Base-by-base conservation (phyloP, 139 green algal species). In the Chlamydomonas incerta region DNA sequence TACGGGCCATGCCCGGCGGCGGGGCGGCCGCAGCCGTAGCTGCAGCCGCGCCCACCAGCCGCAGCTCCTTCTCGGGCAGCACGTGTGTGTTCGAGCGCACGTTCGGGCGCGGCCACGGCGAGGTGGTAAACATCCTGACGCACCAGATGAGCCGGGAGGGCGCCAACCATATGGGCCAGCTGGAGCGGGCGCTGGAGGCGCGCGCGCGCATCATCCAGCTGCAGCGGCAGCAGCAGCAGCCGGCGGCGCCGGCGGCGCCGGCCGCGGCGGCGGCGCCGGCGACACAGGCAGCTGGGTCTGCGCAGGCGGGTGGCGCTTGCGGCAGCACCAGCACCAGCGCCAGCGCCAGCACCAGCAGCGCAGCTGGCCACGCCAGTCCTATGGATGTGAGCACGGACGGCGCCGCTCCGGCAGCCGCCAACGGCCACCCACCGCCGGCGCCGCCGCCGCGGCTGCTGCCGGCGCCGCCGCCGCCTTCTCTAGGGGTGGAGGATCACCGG, bases 161-260 rank as follows among this genome's bases (percentile, higher is more conserved):
- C 3, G 57, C 41, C 28, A 35, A 37, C 34, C 52, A 86, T 52
- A 47, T 69, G 33, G 68, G 18, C 9, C 70, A 86, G 67, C 8
- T 86, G 67, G 80, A 86, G 80, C 34, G 55, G 11, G 68, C 55
- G 18, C 68, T 86, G 52, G 68, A 79, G 55, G 68, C 68, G 5
- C 80, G 80, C 3, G 68, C 68, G 21, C 37, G 57, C 1, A 55
- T 86, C 18, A 31, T 76, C 34, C 66, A 69, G 26, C 21, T 29
- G 13, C 35, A 57, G 31, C 47, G 20, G n/a, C 37, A 26, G 55
- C n/a, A 69, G 31, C 23, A 34, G 55, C 41, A 47, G 52, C 34
- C 10, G 58, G 33, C 33, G 24, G 24, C 58, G 33, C 31, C 21
- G 10, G 68, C 31, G 41, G n/a, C 33, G 31, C 2, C 50, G 37